These are phyloP conservation scores for Massariosphaeria phaeospora DNA, from an alignment of 495 filamentous ascomycete species.

Conservation along the genomic window DNA sequence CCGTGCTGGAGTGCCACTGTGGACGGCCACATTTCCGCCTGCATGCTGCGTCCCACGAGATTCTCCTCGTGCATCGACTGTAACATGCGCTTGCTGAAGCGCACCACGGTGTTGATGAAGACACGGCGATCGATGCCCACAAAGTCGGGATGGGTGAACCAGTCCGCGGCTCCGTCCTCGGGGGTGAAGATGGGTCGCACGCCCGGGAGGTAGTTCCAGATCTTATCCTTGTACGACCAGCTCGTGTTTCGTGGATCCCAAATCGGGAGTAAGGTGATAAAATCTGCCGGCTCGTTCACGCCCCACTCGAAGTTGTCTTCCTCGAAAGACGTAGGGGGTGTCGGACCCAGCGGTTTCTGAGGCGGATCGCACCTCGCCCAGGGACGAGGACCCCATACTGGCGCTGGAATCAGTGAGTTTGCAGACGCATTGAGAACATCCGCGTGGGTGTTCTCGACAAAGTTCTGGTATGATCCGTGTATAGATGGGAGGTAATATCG, in stretches of 20 bases:
- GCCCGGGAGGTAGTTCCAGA: conserved; percentile 58
- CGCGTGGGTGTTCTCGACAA: conserved; percentile 46
- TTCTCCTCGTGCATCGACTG: conserved; percentile 60
- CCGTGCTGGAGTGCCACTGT: conserved; percentile 65
- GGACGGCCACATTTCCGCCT: conserved; percentile 65
- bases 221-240: conserved; percentile 58
- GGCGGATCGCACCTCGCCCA: conserved; percentile 39
- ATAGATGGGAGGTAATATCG: conserved; percentile 63
- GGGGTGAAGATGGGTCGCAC: conserved; percentile 37
- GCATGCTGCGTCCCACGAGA: conserved; percentile 55
- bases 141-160: conserved; percentile 35
- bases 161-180: conserved; percentile 29
- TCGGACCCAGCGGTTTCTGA: conserved; percentile 56
- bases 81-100: conserved; percentile 58
- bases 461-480: conserved; percentile 59
- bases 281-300: conserved; percentile 69
- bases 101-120: conserved; percentile 61
- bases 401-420: conserved; percentile 36
- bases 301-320: conserved; percentile 67
- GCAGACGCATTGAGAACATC: conserved; percentile 34
- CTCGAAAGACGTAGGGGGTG: conserved; percentile 48
- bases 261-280: conserved; percentile 66
- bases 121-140: conserved; percentile 55
- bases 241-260: conserved; percentile 60
- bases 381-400: conserved; percentile 60